Evolutionary conservation across 352 stramenopile genomes (phyloP).

Genomic region (Pythium coloratum): DNA sequence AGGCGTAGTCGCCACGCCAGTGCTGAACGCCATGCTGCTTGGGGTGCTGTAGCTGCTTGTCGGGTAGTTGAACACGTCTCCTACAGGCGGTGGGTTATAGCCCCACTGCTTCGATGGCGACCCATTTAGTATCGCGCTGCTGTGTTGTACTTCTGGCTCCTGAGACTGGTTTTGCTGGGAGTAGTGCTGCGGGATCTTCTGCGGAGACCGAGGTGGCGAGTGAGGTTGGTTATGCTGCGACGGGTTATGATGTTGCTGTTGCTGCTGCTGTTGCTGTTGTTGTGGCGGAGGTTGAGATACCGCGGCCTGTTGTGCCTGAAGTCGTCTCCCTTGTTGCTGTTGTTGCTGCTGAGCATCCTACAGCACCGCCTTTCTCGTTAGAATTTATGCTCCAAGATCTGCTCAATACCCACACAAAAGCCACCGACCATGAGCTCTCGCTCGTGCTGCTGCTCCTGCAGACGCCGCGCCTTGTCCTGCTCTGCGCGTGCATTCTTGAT

Average conservation of each 20-base stretch:
- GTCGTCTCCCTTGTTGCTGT: slow-evolving; percentile 1
- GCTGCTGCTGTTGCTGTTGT: background rate
- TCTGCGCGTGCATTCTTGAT: slow-evolving; percentile 52
- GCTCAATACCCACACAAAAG: background rate
- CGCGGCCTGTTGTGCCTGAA: background rate
- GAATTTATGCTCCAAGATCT: background rate
- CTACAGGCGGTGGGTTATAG: background rate
- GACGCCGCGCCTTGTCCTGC: slow-evolving; percentile 38
- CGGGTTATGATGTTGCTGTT: background rate
- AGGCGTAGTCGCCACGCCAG: background rate
- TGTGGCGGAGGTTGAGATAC: background rate
- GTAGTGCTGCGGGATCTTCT: background rate
- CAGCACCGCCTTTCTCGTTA: background rate
- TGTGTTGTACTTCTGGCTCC: slow-evolving; percentile 6
- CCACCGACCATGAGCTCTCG: slow-evolving; percentile 35
- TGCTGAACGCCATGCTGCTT: background rate
- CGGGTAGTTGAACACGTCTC: background rate
- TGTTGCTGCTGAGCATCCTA: slow-evolving; percentile 21
- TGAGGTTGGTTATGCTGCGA: slow-evolving; percentile 1
- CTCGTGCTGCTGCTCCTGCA: slow-evolving; percentile 53
- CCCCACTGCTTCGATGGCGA: slow-evolving; percentile 17
- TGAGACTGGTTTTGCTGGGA: background rate
- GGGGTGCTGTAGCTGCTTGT: background rate
- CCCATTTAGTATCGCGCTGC: background rate
- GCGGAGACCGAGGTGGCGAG: slow-evolving; percentile 6